Percentiles rank a stretch among this genome's conserved stretches.
Evolutionary conservation across 2,329 filamentous ascomycete species (phyloP).

Genomic region (Fusarium brachygibbosum): DNA sequence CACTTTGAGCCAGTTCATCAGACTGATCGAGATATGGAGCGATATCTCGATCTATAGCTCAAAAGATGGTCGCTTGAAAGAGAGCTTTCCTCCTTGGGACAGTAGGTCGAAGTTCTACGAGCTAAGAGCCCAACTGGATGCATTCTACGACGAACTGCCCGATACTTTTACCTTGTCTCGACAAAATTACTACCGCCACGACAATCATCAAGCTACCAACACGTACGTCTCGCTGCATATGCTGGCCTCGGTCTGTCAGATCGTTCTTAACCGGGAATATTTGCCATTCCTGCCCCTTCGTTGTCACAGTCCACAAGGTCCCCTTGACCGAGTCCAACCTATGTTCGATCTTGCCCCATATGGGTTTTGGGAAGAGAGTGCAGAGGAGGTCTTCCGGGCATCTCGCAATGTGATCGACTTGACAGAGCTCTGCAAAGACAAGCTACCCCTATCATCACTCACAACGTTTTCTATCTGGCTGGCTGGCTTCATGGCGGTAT

Average conservation of each 20-base stretch:
- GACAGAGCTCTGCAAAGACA: constrained; percentile 71
- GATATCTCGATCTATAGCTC: constrained; percentile 70
- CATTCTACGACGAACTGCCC: constrained; percentile 60
- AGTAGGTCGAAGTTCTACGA: constrained; percentile 66
- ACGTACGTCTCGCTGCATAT: constrained; percentile 15
- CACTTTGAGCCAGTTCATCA: constrained; percentile 65
- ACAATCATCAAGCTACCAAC: constrained; percentile 61
- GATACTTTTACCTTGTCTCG: constrained; percentile 69
- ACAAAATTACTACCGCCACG: constrained; percentile 27
- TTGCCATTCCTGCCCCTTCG: constrained; percentile 1
- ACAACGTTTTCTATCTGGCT: constrained; percentile 77
- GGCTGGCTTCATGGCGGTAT: constrained; percentile 75
- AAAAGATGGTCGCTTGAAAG: constrained; percentile 64
- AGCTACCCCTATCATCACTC: constrained; percentile 76
- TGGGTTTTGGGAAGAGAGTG: constrained; percentile 10
- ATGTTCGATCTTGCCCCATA: not conserved
- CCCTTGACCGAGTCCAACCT: not conserved
- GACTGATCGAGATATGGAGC: constrained; percentile 71
- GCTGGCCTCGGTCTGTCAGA: constrained; percentile 12
- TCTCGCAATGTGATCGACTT: constrained; percentile 75
- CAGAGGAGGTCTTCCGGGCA: constrained; percentile 56
- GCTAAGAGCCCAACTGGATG: constrained; percentile 64
- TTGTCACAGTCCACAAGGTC: not conserved
- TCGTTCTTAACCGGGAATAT: constrained; percentile 16
- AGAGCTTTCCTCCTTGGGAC: constrained; percentile 71